These are phyloP conservation scores for Penicillium herquei DNA, from an alignment of 495 filamentous ascomycete species.

Conservation along the genomic window DNA sequence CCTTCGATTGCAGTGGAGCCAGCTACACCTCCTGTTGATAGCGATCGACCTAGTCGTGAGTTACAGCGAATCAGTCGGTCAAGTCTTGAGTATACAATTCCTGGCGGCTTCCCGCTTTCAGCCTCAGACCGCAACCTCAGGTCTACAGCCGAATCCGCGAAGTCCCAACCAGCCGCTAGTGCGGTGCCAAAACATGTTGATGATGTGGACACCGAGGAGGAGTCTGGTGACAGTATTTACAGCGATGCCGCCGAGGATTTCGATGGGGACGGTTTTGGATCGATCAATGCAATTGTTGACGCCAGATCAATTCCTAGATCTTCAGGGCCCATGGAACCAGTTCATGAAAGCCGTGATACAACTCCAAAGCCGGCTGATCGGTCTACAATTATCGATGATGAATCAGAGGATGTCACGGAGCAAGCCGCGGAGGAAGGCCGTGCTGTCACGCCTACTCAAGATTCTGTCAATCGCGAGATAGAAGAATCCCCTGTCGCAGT, in stretches of 20 bases:
- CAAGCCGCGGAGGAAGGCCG: conserved; percentile 24
- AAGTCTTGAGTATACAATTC: conserved; percentile 41
- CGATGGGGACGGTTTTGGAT: conserved; percentile 75
- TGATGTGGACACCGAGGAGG: conserved; percentile 43
- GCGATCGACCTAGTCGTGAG: conserved; percentile 10
- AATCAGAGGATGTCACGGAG: conserved; percentile 11
- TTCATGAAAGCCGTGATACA: conserved; percentile 20
- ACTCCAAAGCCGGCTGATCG: conserved; percentile 17
- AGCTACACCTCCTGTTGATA: conserved; percentile 22
- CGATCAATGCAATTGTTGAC: conserved; percentile 80
- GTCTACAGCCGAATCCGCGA: conserved; percentile 6
- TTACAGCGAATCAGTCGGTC: conserved; percentile 17
- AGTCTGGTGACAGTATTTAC: conserved; percentile 69
- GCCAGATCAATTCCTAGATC: conserved; percentile 37
- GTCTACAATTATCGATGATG: conserved; percentile 12
- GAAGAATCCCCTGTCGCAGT: conserved; percentile 22
- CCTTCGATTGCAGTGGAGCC: conserved; percentile 46
- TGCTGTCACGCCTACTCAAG: conserved; percentile 22
- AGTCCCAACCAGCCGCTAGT: conserved; percentile 8
- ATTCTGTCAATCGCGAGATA: conserved; percentile 10
- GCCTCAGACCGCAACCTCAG: conserved; percentile 24
- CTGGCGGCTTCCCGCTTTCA: conserved; percentile 36
- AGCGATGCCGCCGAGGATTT: conserved; percentile 85
- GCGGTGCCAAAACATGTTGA: conserved; percentile 13
- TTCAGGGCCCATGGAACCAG: conserved; percentile 4